Conservation (phyloP, 306 rosid species). For the Lathyrus sativus region DNA sequence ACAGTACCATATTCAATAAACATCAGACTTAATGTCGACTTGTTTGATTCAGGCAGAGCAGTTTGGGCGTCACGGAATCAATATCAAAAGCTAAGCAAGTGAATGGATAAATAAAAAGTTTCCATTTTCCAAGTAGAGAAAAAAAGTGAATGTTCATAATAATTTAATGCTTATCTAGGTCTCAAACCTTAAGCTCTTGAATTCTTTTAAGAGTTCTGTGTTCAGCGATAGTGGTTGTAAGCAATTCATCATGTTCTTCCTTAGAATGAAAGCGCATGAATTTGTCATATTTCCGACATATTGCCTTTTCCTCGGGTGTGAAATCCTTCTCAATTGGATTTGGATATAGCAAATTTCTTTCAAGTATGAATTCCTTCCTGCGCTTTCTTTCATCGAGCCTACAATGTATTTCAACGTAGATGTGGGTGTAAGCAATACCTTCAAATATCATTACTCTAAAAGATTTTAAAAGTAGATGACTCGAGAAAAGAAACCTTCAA, state of each 20-base stretch:
- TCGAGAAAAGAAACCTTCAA: conserved; percentile 11
- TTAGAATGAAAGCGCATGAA: conserved; percentile 91
- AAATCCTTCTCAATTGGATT: conserved; percentile 80
- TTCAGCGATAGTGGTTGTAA: conserved; percentile 59
- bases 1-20: conserved; percentile 33
- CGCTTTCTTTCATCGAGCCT: conserved; percentile 97
- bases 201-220: conserved; percentile 69
- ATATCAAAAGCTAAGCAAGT: too few species aligned
- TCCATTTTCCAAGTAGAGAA: background rate
- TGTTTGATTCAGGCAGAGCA: too few species aligned
- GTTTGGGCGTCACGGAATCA: too few species aligned
- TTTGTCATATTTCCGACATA: conserved; percentile 71
- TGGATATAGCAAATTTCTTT: conserved; percentile 76
- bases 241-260: conserved; percentile 83
- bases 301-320: conserved; percentile 68
- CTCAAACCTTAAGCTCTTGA: conserved; percentile 85
- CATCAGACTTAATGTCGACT: background rate
- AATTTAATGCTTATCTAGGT: background rate
- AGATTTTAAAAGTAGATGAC: background rate
- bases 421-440: conserved; percentile 21
- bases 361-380: conserved; percentile 84
- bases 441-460: conserved; percentile 16
- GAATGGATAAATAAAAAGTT: too few species aligned
- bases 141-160: background rate
- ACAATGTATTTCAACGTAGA: conserved; percentile 39